Conservation (phyloP, 73 alveolate species). For the Blepharisma stoltei region DNA sequence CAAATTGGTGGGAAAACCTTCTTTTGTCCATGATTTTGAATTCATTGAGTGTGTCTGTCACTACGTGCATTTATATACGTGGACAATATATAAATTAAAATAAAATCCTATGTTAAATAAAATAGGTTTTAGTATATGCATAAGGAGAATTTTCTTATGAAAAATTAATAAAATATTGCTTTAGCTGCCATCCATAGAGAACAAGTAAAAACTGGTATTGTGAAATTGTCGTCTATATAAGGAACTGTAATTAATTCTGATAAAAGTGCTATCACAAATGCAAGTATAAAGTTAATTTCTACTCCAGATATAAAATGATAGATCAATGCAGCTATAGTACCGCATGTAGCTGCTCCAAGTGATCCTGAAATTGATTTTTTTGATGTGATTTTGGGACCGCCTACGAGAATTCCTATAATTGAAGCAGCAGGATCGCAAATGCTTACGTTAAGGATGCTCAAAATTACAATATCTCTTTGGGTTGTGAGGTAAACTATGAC, state of each 20-base stretch:
- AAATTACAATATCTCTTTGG: neutral
- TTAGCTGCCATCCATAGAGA: neutral
- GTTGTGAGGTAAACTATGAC: neutral
- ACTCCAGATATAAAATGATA: neutral
- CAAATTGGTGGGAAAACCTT: slow-evolving; percentile 65
- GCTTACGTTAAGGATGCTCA: neutral
- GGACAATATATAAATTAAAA: too few relatives aligned
- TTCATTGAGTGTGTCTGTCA: slow-evolving; percentile 49
- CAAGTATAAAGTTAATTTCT: neutral
- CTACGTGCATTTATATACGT: slow-evolving; percentile 41
- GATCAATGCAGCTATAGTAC: neutral
- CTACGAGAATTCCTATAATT: neutral
- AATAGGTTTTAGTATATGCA: neutral
- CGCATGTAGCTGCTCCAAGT: slow-evolving; percentile 20
- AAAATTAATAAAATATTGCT: neutral
- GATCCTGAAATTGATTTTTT: slow-evolving; percentile 13
- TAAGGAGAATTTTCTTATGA: neutral
- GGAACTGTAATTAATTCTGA: neutral
- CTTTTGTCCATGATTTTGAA: slow-evolving; percentile 58
- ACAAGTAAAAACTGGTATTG: slow-evolving; percentile 26
- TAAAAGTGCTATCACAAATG: neutral
- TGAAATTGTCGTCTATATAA: slow-evolving; percentile 13
- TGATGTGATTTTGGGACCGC: neutral
- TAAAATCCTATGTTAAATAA: neutral
- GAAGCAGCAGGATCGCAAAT: slow-evolving; percentile 22